phyloP scores from a whole-genome alignment of 495 filamentous ascomycete genomes.

The Venustampulla echinocandica region DNA sequence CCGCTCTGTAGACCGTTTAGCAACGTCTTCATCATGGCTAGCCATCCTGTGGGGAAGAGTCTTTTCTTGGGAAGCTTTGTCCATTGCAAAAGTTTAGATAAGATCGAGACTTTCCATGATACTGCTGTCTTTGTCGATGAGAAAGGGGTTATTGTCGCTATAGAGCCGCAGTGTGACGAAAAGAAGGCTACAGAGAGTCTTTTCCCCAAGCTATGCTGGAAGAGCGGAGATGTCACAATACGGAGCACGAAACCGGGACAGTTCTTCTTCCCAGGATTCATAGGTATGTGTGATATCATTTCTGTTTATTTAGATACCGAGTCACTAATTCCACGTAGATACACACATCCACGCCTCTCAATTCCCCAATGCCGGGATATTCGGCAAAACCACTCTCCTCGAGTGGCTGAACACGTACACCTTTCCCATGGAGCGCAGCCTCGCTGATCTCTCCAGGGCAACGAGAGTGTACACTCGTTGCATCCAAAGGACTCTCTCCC shows the following conservation, averaged over 20 bases:
- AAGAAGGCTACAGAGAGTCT: slow-evolving; percentile 13
- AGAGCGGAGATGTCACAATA: slow-evolving; percentile 32
- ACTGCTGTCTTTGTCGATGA: slow-evolving; percentile 59
- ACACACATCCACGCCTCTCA: slow-evolving; percentile 93
- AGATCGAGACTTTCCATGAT: slow-evolving; percentile 48
- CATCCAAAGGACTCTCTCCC: slow-evolving; percentile 67
- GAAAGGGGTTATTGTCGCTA: slow-evolving; percentile 54
- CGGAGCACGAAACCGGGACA: slow-evolving; percentile 32
- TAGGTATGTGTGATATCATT: slow-evolving; percentile 44
- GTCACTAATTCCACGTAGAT: slow-evolving; percentile 41
- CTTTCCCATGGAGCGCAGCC: slow-evolving; percentile 80
- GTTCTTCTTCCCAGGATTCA: slow-evolving; percentile 93
- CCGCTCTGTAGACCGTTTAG: no score
- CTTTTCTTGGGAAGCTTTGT: slow-evolving; percentile 45
- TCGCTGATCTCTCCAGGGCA: slow-evolving; percentile 45
- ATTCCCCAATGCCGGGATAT: slow-evolving; percentile 87
- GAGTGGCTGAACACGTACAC: slow-evolving; percentile 91
- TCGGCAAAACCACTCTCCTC: slow-evolving; percentile 80
- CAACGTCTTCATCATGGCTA: no score
- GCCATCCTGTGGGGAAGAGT: slow-evolving; percentile 3
- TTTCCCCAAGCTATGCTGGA: slow-evolving; percentile 21
- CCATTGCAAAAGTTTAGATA: slow-evolving; percentile 43
- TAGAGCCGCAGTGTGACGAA: slow-evolving; percentile 32
- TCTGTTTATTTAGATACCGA: neutral
- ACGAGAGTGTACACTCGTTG: slow-evolving; percentile 60